Evolutionary conservation across 768 basidiomycete genomes (phyloP).

Genomic region (Amanita pallidorosea): DNA sequence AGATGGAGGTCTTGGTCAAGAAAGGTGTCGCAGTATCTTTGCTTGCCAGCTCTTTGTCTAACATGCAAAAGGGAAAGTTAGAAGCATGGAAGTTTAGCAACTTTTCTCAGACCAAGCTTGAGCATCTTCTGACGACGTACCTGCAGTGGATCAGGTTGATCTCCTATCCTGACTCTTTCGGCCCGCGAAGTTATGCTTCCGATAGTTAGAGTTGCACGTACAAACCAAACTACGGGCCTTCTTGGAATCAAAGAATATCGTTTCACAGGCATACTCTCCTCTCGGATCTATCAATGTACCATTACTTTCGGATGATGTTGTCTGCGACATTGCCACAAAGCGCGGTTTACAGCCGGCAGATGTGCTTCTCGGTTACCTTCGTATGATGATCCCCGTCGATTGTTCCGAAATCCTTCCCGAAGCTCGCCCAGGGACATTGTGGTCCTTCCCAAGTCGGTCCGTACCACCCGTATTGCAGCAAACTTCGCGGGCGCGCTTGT

Average conservation of each 20-base stretch:
- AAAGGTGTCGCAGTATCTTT: slow-evolving; percentile 29
- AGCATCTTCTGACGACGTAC: slow-evolving; percentile 58
- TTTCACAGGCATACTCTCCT: slow-evolving; percentile 74
- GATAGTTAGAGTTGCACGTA: slow-evolving; percentile 60
- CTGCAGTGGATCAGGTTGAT: slow-evolving; percentile 63
- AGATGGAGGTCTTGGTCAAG: slow-evolving; percentile 66
- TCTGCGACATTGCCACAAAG: slow-evolving; percentile 48
- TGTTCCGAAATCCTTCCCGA: not conserved
- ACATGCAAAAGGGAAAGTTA: slow-evolving; percentile 42
- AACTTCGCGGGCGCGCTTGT: slow-evolving; percentile 43
- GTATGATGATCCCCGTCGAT: slow-evolving; percentile 24
- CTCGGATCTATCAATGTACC: slow-evolving; percentile 63
- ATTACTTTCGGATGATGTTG: slow-evolving; percentile 51
- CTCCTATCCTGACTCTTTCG: not conserved
- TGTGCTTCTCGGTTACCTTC: slow-evolving; percentile 51
- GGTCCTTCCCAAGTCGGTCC: slow-evolving; percentile 72
- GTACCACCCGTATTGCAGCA: slow-evolving; percentile 49
- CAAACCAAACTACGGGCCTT: slow-evolving; percentile 58
- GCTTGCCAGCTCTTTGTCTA: not conserved
- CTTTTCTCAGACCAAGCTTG: slow-evolving; percentile 56
- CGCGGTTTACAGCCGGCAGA: slow-evolving; percentile 43
- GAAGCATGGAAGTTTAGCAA: slow-evolving; percentile 69
- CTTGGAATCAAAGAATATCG: slow-evolving; percentile 54
- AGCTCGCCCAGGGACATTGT: slow-evolving; percentile 41
- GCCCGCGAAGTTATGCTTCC: not conserved